A percentile compares a stretch with the other conserved stretches of the same genome.
Conservation (phyloP, 306 rosid species). For the Vigna reflexopilosa region DNA sequence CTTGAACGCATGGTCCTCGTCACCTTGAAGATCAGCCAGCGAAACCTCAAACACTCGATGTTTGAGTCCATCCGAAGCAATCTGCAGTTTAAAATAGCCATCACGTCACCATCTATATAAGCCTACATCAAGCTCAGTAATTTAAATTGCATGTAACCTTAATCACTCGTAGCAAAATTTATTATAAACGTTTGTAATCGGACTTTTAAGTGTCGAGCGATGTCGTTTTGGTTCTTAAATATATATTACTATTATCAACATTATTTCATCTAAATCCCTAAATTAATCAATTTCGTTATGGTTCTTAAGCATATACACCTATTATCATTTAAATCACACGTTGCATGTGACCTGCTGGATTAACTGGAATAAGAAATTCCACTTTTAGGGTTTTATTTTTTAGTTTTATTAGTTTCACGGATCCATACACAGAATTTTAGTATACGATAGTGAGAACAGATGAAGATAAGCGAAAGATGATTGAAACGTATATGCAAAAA, state of each 20-base stretch:
- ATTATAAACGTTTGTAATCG: background rate
- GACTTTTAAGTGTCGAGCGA: background rate
- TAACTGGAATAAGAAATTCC: background rate
- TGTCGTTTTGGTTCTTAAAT: too few species aligned
- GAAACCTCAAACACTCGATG: constrained; percentile 94
- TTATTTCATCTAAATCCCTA: too few species aligned
- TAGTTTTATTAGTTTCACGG: too few species aligned
- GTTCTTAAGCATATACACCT: background rate
- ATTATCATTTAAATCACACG: background rate
- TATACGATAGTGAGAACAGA: background rate
- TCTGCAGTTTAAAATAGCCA: constrained; percentile 50
- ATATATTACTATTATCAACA: too few species aligned
- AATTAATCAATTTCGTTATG: too few species aligned
- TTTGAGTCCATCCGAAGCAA: constrained; percentile 96
- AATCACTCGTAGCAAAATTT: background rate
- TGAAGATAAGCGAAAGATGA: background rate
- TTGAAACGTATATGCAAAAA: background rate
- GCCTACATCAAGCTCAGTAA: background rate
- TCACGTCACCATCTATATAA: background rate
- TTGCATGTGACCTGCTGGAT: background rate
- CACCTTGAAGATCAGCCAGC: constrained; percentile 91
- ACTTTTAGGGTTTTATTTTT: background rate
- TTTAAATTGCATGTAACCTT: background rate
- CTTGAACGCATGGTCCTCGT: constrained; percentile 92
- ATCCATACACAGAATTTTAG: background rate